Base-by-base conservation (phyloP, 345 rosid species). In the Eucalyptus coolabah region DNA sequence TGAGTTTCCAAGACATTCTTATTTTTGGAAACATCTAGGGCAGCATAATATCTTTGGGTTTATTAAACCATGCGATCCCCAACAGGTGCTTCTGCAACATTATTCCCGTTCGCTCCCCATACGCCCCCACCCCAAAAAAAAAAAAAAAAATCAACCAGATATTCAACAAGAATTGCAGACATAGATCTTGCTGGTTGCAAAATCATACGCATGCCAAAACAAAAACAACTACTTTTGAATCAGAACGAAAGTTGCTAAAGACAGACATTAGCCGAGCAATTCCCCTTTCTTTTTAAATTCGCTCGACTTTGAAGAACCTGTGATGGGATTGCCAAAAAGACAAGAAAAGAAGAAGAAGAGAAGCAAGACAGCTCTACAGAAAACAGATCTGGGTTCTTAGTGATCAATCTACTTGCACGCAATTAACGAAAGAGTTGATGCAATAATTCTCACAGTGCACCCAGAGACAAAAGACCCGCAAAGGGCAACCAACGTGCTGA, bases 401-500 rank as follows among this genome's bases (percentile, higher is more conserved):
- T n/a, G 77, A 65, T 65, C 77, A 65, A 65, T 4, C 37, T 65
- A n/a, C 37, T 7, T n/a, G 77, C 77, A n/a, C 77, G 11, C 77
- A 65, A n/a, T 65, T 65, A 65, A 65, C 6, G 77, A 65, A 65
- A 65, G 19, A 15, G 77, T 65, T 65, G 77, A 65, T 65, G 77
- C 77, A 15, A 65, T 32, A 16, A 69, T 32, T 32, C 80, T 32
- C 24, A 32, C 80, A 69, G 80, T 34, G 81, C 92, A 92, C 24
- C 93, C 93, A 8, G 37, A 42, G 60, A 67, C 88, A 51, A 92
- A 89, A 56, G 93, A 88, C 19, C 91, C 92, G 37, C 89, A 86
- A 8, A 90, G 92, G 51, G 97, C 95, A 18, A 95, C 92, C n/a
- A 94, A 88, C 54, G 96, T 93, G 88, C 96, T 92, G 23, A 94